phyloP scores from a whole-genome alignment of 495 filamentous ascomycete genomes.

The Lindgomyces ingoldianus region DNA sequence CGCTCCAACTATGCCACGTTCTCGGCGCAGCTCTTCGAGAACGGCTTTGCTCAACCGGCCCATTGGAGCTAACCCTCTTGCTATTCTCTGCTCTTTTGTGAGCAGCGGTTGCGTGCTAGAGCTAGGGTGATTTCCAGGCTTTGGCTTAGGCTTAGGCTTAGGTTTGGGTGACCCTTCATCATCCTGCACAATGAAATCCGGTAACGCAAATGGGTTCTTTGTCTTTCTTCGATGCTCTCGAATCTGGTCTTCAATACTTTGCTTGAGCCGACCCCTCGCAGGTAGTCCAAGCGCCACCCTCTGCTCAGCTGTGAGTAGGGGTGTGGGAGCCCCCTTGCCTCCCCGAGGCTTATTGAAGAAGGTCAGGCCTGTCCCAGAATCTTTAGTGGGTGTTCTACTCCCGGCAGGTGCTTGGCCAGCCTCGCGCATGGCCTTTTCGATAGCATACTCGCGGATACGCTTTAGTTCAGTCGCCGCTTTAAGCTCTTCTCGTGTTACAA shows the following conservation, averaged over 20 bases:
- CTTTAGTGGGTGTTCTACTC: no score
- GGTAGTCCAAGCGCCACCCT: conserved; percentile 7
- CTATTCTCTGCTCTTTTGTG: neutral
- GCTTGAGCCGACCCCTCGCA: conserved; percentile 1
- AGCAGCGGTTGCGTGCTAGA: neutral
- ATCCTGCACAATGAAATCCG: neutral
- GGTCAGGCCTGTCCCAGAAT: no score
- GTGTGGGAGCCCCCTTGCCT: no score
- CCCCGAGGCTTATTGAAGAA: no score
- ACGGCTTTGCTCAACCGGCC: neutral
- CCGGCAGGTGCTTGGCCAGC: neutral
- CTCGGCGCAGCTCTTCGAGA: neutral
- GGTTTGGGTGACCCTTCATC: neutral
- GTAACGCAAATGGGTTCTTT: neutral
- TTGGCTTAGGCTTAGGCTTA: neutral
- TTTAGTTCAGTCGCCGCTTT: neutral
- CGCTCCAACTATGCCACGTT: neutral
- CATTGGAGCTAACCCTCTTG: neutral
- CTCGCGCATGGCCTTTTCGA: neutral
- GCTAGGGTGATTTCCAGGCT: neutral
- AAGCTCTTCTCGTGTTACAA: neutral
- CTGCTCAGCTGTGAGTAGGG: conserved; percentile 18
- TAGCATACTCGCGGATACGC: neutral
- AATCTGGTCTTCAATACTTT: conserved; percentile 9
- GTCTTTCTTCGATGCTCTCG: neutral